A percentile compares a stretch with the other conserved stretches of the same genome.
phyloP scores from a whole-genome alignment of 495 filamentous ascomycete genomes.

The Tuber indicum region DNA sequence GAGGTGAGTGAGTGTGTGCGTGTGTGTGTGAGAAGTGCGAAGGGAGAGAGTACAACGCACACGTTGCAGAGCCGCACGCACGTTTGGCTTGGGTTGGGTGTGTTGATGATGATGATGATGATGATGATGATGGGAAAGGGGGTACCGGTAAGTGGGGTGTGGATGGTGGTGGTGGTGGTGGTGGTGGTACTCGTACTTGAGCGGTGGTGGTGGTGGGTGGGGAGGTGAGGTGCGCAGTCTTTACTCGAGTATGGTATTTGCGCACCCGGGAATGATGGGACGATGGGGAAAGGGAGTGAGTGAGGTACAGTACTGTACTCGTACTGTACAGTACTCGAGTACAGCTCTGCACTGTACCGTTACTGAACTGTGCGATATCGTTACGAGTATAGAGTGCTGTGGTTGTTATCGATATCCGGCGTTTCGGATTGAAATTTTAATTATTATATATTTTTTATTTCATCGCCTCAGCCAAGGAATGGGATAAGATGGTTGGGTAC shows the following conservation, averaged over 20 bases:
- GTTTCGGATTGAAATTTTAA: neutral
- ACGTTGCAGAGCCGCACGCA: neutral
- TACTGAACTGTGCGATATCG: neutral
- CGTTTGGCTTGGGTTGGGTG: neutral
- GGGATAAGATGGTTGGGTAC: neutral
- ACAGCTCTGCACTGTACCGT: conserved; percentile 63
- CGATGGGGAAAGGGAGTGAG: conserved; percentile 54
- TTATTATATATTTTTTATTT: neutral
- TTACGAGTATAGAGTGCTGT: neutral
- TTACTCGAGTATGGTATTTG: conserved; percentile 48
- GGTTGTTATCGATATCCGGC: neutral
- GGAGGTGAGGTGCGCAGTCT: conserved; percentile 58
- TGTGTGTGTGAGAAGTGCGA: conserved; percentile 15
- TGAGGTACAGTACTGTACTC: conserved; percentile 67
- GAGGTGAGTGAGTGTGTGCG: conserved; percentile 19
- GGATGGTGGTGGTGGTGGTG: conserved; percentile 44
- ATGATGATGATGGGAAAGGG: conserved; percentile 59
- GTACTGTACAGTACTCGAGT: conserved; percentile 70
- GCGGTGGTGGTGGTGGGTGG: conserved; percentile 55
- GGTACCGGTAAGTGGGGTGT: conserved; percentile 24
- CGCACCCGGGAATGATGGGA: conserved; percentile 56
- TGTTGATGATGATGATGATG: conserved; percentile 42
- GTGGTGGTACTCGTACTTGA: conserved; percentile 44
- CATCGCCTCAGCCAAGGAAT: neutral
- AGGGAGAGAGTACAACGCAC: neutral